phyloP scores from a whole-genome alignment of 2,329 filamentous ascomycete species.

The Ophidiomyces ophidiicola region DNA sequence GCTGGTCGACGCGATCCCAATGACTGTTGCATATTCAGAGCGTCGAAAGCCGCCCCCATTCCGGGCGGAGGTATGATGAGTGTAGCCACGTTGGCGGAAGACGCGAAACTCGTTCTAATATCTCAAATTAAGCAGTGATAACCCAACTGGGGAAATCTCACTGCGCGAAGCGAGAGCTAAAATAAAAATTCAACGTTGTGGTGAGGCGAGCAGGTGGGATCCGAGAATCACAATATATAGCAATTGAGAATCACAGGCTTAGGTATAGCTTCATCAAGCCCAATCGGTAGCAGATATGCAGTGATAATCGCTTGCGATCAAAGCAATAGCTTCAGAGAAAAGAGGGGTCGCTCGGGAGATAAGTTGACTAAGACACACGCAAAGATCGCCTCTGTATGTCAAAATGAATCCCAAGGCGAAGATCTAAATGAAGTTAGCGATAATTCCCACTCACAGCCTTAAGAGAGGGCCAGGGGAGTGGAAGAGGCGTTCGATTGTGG shows the following conservation, averaged over 20 bases:
- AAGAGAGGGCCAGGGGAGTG: constrained; percentile 5
- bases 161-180: too few relatives aligned
- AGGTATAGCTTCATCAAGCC: neutral
- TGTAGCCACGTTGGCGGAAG: constrained; percentile 43
- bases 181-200: too few relatives aligned
- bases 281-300: too few relatives aligned
- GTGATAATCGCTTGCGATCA: too few relatives aligned
- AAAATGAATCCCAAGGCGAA: neutral
- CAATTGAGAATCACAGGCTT: too few relatives aligned
- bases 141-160: neutral
- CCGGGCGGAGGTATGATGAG: constrained; percentile 48
- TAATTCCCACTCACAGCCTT: neutral
- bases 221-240: too few relatives aligned
- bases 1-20: constrained; percentile 60
- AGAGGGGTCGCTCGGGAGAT: too few relatives aligned
- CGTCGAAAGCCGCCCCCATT: constrained; percentile 51
- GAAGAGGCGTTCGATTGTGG: constrained; percentile 11
- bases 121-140: neutral
- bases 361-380: neutral
- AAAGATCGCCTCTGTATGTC: neutral
- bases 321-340: too few relatives aligned
- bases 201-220: too few relatives aligned
- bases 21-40: constrained; percentile 50
- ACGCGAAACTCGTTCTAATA: neutral
- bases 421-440: neutral